A percentile compares a stretch with the other conserved stretches of the same genome.
Conservation (phyloP, 768 basidiomycete genomes). For the Asterophora parasitica region DNA sequence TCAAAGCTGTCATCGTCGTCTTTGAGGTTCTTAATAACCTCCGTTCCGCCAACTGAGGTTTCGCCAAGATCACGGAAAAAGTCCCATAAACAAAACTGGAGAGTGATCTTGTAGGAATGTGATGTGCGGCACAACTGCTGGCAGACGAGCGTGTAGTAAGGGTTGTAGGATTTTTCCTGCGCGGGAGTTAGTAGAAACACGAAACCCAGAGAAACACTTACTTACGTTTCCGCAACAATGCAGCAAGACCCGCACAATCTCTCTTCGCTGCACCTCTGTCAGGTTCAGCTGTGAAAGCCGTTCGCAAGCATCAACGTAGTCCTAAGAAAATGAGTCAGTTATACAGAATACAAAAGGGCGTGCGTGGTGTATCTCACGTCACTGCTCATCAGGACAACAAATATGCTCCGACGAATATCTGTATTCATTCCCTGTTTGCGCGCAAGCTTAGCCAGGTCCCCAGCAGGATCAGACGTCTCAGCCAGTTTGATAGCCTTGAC, state of each 20-base stretch:
- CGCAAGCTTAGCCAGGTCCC: slow-evolving; percentile 70
- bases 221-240: slow-evolving; percentile 89
- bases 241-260: slow-evolving; percentile 87
- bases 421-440: slow-evolving; percentile 98
- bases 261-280: slow-evolving; percentile 87
- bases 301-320: slow-evolving; percentile 94
- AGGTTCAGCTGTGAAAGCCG: slow-evolving; percentile 80
- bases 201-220: slow-evolving; percentile 7
- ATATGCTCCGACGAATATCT: slow-evolving; percentile 86
- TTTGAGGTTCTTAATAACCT: slow-evolving; percentile 64
- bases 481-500: slow-evolving; percentile 21
- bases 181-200: slow-evolving; percentile 9
- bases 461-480: slow-evolving; percentile 23
- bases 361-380: slow-evolving; percentile 52
- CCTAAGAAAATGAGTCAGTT: slow-evolving; percentile 42
- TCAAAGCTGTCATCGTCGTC: slow-evolving; percentile 45
- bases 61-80: slow-evolving; percentile 91
- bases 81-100: slow-evolving; percentile 97
- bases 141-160: slow-evolving; percentile 88
- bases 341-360: background rate
- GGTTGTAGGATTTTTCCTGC: slow-evolving; percentile 91
- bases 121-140: slow-evolving; percentile 75
- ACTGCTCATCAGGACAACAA: slow-evolving; percentile 92
- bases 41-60: slow-evolving; percentile 71
- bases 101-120: slow-evolving; percentile 84